Evolutionary conservation across 2,329 filamentous ascomycete species (phyloP), one percentile per base, ranked within the genome.

Genomic region (Pyrenophora tritici-repentis): DNA sequence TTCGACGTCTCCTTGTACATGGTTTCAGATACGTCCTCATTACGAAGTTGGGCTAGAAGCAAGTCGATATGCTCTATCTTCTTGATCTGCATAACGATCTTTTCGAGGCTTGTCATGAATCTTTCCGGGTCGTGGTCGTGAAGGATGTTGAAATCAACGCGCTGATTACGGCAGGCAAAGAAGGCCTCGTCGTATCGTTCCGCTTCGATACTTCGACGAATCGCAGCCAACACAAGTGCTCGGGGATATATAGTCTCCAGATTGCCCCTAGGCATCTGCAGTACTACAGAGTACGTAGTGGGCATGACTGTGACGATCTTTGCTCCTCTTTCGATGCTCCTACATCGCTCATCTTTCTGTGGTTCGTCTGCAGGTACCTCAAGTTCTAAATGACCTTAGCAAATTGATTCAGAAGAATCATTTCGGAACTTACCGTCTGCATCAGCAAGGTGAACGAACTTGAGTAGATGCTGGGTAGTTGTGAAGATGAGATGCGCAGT

Each of bases 81-180:
- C 62, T 87, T 86, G 34, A 99, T 80, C 71, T 99, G 92, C 14
- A 91, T 86, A 26, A 97, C 79, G 66, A 99, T 96, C 0, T 89
- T 73, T 0, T 81, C 79, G 9, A 96, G 83, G 58, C 86, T 89
- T 3, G 81, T 77, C 70, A 97, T 81, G 69, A 99, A 97, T 61
- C 95, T 89, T 32, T 86, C 81, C 0, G 93, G 91, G n/a, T 86
- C 86, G 74, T 97, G 90, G 67, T 99, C 94, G 67, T 96, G 93
- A 2, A 99, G 79, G 55, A 99, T 93, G 67, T 99, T 99, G 88
- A 97, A 92, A 67, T 99, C 94, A 1, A 99, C 94, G 61, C 95
- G 85, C 71, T 99, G 95, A 17, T 87, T 93, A 42, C 94, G 86
- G 70, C 94, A 97, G 56, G 91, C 87, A 17, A 89, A 79, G 70